Conservation (phyloP, 177 flowering plant species). For the Vitis hybrid region DNA sequence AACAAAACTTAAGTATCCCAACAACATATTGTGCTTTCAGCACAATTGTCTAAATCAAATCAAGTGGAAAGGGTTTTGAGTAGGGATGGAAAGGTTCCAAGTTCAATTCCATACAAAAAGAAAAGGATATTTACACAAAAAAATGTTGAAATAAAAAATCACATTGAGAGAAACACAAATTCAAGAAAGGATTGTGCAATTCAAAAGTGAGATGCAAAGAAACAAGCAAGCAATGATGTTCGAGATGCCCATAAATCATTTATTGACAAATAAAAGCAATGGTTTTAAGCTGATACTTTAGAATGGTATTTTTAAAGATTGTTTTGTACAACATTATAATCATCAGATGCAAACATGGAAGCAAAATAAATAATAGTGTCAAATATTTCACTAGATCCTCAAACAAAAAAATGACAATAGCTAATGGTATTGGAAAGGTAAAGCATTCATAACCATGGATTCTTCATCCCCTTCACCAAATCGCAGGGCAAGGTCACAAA, state of each 20-base stretch:
- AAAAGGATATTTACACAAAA: no score
- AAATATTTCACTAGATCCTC: background rate
- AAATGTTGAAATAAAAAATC: no score
- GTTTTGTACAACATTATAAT: background rate
- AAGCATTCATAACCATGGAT: conserved; percentile 68
- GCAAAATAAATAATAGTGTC: background rate
- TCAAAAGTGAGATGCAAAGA: no score
- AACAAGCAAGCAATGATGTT: no score
- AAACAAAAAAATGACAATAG: background rate
- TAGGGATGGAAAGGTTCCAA: no score
- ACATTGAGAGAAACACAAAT: no score
- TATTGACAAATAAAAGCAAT: background rate
- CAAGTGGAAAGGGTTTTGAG: no score
- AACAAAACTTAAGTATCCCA: no score
- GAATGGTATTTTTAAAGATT: background rate
- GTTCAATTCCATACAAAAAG: no score
- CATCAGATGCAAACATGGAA: background rate
- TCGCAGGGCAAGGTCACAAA: conserved; percentile 91
- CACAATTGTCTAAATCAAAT: no score
- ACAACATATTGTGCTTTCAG: no score
- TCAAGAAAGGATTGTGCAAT: no score
- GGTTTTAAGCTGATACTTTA: background rate
- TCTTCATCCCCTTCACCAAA: conserved; percentile 99
- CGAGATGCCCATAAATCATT: background rate
- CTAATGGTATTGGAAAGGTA: background rate